A percentile compares a stretch with the other conserved stretches of the same genome.
These are phyloP conservation scores for Linanthus parryae DNA, from an alignment of 148 eudicot species.

Conservation along the genomic window DNA sequence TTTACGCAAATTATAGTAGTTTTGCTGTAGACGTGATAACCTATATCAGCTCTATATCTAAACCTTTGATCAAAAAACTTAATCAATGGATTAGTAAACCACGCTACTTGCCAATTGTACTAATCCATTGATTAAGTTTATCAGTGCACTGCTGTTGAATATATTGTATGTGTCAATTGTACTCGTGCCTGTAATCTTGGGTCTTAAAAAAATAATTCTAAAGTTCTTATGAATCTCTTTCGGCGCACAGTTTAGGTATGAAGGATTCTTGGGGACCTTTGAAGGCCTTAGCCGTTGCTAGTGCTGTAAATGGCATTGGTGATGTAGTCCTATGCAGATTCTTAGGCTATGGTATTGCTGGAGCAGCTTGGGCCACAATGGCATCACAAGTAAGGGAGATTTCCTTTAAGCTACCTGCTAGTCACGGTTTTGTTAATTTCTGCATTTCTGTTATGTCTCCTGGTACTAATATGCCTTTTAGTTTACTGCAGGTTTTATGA, in stretches of 20 bases:
- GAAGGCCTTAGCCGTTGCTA: conserved; percentile 90
- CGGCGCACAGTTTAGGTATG: conserved; percentile 78
- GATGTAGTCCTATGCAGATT: conserved; percentile 67
- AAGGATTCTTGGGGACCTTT: conserved; percentile 98
- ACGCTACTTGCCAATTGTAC: too few species aligned
- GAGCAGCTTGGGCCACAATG: conserved; percentile 99
- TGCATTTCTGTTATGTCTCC: too few species aligned
- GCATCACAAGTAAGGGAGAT: conserved; percentile 59
- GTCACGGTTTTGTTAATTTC: background rate
- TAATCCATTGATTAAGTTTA: too few species aligned
- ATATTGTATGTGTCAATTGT: too few species aligned
- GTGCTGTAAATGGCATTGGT: conserved; percentile 73
- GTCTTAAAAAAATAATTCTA: background rate
- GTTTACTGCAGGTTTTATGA: conserved; percentile 86
- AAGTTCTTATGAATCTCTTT: conserved; percentile 3
- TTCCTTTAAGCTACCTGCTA: background rate
- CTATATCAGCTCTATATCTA: too few species aligned
- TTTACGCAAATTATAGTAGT: too few species aligned
- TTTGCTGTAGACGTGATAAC: too few species aligned
- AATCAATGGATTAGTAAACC: too few species aligned
- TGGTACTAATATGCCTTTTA: conserved; percentile 29
- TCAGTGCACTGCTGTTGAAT: too few species aligned
- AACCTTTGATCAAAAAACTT: too few species aligned
- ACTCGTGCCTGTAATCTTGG: too few species aligned
- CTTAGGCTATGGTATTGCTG: conserved; percentile 82